These are phyloP conservation scores for Aspergillus latus DNA, from an alignment of 2,329 filamentous ascomycete genomes.

Conservation along the genomic window DNA sequence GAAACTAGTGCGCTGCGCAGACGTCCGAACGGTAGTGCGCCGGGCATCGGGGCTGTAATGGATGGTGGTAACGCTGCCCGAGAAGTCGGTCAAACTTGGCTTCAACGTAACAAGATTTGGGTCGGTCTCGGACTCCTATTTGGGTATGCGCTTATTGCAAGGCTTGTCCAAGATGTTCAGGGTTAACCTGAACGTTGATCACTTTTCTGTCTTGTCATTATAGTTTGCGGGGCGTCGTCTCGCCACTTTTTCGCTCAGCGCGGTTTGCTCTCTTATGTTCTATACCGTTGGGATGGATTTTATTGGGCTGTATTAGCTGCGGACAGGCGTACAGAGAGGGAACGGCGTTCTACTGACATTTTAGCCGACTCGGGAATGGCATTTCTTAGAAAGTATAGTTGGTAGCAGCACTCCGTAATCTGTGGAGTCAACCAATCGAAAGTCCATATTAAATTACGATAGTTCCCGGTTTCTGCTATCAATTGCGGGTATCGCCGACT, in stretches of 20 bases:
- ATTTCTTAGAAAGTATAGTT: not conserved
- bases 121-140: conserved; percentile 71
- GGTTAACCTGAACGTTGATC: conserved; percentile 22
- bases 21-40: conserved; percentile 59
- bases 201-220: not conserved
- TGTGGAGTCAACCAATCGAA: not conserved
- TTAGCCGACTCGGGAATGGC: not conserved
- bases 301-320: conserved; percentile 4
- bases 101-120: conserved; percentile 75
- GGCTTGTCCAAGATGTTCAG: conserved; percentile 62
- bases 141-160: conserved; percentile 77
- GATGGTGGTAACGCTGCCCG: conserved; percentile 73
- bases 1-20: conserved; percentile 63
- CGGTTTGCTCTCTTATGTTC: not conserved
- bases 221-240: not conserved
- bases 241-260: not conserved
- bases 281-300: conserved; percentile 10
- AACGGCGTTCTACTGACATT: conserved; percentile 14
- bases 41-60: conserved; percentile 64
- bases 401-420: not conserved
- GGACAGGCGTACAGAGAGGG: conserved; percentile 17
- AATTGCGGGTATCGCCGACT: conserved; percentile 2
- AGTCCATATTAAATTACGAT: not conserved
- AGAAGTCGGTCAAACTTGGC: conserved; percentile 79
- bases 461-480: not conserved